Conservation (phyloP, 306 rosid genomes). For the Abrus precatorius region DNA sequence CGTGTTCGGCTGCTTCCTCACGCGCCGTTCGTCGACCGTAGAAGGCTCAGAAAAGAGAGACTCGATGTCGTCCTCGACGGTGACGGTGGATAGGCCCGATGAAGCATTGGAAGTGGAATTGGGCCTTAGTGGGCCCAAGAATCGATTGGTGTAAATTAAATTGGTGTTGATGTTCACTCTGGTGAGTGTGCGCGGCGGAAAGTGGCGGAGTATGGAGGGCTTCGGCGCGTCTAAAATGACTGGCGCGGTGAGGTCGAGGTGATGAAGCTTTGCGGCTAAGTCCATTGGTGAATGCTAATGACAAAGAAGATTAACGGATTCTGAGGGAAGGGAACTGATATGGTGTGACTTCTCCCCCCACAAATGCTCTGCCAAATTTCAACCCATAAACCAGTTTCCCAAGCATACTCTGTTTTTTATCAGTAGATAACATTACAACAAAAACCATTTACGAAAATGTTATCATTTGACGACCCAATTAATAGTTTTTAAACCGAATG, state of each 20-base stretch:
- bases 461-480: too few relatives aligned
- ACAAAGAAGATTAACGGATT: not conserved
- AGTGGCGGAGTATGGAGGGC: constrained; percentile 45
- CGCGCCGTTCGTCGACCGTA: constrained; percentile 56
- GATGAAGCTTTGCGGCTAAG: constrained; percentile 71
- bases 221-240: constrained; percentile 60
- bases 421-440: too few relatives aligned
- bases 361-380: constrained; percentile 5
- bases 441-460: too few relatives aligned
- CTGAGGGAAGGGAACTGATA: not conserved
- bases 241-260: constrained; percentile 74
- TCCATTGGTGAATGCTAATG: constrained; percentile 56
- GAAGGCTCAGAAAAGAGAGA: constrained; percentile 67
- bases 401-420: too few relatives aligned
- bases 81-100: constrained; percentile 56
- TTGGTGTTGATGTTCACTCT: constrained; percentile 26
- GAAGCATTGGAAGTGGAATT: constrained; percentile 35
- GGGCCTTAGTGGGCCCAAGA: constrained; percentile 37
- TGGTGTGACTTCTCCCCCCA: constrained; percentile 40
- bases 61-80: constrained; percentile 67
- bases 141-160: constrained; percentile 47
- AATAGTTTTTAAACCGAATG: too few relatives aligned
- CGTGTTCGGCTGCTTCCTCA: constrained; percentile 50
- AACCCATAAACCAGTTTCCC: constrained; percentile 36
- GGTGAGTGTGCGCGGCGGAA: constrained; percentile 46